Conservation (phyloP, 2,329 filamentous ascomycete species). For the Penicillium brevicompactum region DNA sequence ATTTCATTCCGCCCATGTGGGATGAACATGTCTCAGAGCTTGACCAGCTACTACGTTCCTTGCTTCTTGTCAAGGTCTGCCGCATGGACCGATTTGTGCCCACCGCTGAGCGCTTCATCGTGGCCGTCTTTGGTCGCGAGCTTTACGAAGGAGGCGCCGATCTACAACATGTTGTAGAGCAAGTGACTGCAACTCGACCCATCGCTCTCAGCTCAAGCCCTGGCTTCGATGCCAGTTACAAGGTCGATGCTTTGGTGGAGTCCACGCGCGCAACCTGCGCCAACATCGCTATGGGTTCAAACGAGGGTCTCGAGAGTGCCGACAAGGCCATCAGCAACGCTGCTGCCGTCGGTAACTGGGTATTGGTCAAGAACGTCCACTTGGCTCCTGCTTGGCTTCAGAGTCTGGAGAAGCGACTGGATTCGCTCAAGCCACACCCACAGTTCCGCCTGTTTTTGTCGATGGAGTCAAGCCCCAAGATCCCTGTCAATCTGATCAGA, state of each 20-base stretch:
- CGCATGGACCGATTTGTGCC: constrained; percentile 94
- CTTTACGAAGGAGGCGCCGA: constrained; percentile 85
- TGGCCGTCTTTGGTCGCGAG: constrained; percentile 77
- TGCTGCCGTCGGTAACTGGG: constrained; percentile 90
- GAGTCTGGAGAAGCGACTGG: constrained; percentile 94
- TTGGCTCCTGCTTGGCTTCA: constrained; percentile 94
- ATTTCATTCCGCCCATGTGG: constrained; percentile 77
- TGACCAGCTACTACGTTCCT: constrained; percentile 77
- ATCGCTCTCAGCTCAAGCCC: constrained; percentile 92
- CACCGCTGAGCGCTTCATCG: constrained; percentile 86
- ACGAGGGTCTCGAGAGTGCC: constrained; percentile 86
- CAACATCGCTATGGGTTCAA: constrained; percentile 98
- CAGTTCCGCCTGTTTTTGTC: constrained; percentile 96
- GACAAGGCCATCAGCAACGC: constrained; percentile 95
- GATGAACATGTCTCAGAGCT: constrained; percentile 63
- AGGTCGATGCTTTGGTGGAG: constrained; percentile 93
- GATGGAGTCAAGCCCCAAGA: constrained; percentile 96
- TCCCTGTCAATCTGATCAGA: constrained; percentile 91
- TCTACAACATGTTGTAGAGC: constrained; percentile 78
- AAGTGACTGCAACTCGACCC: constrained; percentile 81
- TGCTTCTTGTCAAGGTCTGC: constrained; percentile 91
- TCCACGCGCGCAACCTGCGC: constrained; percentile 79
- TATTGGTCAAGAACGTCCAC: constrained; percentile 98
- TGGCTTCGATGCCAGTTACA: constrained; percentile 98
- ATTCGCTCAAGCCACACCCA: constrained; percentile 87